These are phyloP conservation scores for Penicillium griseofulvum DNA, from an alignment of 2,329 filamentous ascomycete species.

Conservation along the genomic window DNA sequence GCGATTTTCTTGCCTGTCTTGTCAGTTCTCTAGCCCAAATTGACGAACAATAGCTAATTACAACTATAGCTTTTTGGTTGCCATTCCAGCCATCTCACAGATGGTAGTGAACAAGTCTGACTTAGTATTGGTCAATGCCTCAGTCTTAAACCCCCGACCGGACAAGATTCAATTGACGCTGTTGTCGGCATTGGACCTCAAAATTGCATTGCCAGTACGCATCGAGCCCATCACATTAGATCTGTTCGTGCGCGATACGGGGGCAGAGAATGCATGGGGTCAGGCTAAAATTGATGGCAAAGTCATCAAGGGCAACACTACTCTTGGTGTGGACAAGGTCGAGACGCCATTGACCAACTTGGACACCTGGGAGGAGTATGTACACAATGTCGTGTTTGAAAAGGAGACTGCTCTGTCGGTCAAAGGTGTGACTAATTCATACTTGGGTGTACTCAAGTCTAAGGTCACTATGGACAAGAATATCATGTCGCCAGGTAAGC, in stretches of 20 bases:
- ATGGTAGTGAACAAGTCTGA: constrained; percentile 37
- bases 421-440: constrained; percentile 29
- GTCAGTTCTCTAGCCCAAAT: constrained; percentile 26
- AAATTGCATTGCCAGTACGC: constrained; percentile 34
- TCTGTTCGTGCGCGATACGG: constrained; percentile 34
- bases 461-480: constrained; percentile 37
- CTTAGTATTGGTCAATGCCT: constrained; percentile 37
- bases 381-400: constrained; percentile 32
- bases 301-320: constrained; percentile 37
- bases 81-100: constrained; percentile 44
- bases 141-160: constrained; percentile 35
- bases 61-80: constrained; percentile 37
- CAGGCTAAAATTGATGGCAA: constrained; percentile 22
- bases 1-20: constrained; percentile 42
- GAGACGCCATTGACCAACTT: constrained; percentile 27
- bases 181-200: constrained; percentile 37
- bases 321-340: constrained; percentile 24
- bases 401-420: constrained; percentile 27
- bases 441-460: constrained; percentile 33
- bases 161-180: constrained; percentile 36
- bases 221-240: constrained; percentile 36
- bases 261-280: constrained; percentile 30
- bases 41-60: background rate
- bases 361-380: constrained; percentile 32
- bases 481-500: constrained; percentile 35